These are phyloP conservation scores for Paspalum vaginatum DNA, from an alignment of 176 grass and related monocot genomes.

Conservation along the genomic window DNA sequence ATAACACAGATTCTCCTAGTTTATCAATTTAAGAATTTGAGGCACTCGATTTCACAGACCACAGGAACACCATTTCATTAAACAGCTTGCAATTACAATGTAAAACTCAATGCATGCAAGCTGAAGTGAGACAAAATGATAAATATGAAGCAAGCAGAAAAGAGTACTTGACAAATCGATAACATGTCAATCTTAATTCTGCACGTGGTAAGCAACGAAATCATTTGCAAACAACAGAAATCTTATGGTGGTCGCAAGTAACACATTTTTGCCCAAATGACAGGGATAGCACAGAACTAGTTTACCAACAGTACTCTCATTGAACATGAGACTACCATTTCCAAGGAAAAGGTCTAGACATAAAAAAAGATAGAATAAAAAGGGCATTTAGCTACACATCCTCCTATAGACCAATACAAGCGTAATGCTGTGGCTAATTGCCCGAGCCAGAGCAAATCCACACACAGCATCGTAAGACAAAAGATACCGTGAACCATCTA, in stretches of 20 bases:
- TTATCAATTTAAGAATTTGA: neutral
- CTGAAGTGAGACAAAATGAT: neutral
- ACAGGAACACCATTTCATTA: too few species aligned
- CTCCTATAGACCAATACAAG: neutral
- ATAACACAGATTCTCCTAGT: neutral
- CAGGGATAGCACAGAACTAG: neutral
- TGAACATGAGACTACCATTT: neutral
- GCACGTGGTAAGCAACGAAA: neutral
- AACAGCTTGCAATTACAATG: too few species aligned
- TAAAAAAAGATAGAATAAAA: neutral
- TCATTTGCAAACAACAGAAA: neutral
- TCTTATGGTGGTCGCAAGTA: neutral
- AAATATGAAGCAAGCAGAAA: neutral
- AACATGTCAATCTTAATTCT: neutral
- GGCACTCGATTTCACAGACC: neutral
- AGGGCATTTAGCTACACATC: neutral
- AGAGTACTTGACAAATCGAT: neutral
- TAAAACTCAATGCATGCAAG: too few species aligned
- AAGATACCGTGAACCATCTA: neutral
- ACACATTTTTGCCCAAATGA: neutral
- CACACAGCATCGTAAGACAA: neutral
- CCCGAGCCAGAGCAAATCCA: neutral
- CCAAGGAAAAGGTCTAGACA: neutral
- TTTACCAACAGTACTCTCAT: neutral
- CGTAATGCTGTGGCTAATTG: neutral